Conservation (phyloP, 352 stramenopile species). For the Thalassiosira mediterranea region DNA sequence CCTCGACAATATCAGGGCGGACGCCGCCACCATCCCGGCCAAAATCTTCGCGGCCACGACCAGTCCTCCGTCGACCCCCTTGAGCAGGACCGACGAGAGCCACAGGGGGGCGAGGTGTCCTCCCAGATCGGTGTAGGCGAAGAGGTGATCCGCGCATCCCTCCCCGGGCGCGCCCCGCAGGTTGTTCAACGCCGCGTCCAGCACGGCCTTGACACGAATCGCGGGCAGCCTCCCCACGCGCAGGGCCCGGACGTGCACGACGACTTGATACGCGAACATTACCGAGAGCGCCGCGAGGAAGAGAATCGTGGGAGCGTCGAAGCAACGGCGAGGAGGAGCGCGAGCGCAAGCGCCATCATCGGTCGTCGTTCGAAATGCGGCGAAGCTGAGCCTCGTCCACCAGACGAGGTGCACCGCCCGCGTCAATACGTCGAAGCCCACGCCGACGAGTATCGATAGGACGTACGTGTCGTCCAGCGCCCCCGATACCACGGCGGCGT, state of each 20-base stretch:
- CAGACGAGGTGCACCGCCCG: conserved; percentile 4
- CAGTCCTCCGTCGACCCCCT: neutral
- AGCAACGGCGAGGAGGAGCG: neutral
- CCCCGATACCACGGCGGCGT: conserved; percentile 14
- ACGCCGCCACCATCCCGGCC: neutral
- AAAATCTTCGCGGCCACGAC: neutral
- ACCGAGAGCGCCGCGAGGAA: neutral
- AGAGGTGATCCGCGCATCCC: neutral
- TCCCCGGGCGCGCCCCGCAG: neutral
- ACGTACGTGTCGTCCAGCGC: conserved; percentile 25
- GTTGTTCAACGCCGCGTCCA: conserved; percentile 7
- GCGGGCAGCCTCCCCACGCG: neutral
- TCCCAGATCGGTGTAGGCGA: conserved; percentile 11
- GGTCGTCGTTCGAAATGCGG: no score
- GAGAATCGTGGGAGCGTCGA: neutral
- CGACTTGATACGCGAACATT: conserved; percentile 5
- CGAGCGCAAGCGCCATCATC: neutral
- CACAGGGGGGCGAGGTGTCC: neutral
- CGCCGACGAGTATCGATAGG: conserved; percentile 19
- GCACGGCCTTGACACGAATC: neutral
- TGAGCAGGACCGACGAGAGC: neutral
- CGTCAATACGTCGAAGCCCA: conserved; percentile 24
- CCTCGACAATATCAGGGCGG: neutral
- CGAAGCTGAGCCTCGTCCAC: conserved; percentile 2
- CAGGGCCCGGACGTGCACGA: neutral